phyloP scores from a whole-genome alignment of 2,329 filamentous ascomycete species.

The Daldinia sp. region DNA sequence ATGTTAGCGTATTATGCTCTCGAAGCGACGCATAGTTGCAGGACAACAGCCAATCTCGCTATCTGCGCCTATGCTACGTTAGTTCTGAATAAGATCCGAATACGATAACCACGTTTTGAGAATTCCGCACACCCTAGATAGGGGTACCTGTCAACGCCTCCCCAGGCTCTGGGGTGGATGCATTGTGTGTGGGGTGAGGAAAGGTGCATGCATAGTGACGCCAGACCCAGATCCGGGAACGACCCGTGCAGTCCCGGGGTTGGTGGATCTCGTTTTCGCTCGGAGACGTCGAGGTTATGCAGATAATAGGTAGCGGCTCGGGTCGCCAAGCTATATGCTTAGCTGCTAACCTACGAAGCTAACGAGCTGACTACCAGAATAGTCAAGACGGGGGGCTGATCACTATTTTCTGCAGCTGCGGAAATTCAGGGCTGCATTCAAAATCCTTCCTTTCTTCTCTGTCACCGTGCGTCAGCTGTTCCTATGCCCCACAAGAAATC shows the following conservation, averaged over 20 bases:
- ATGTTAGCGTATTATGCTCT: background rate
- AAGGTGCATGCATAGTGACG: background rate
- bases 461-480: conserved; percentile 20
- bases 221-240: conserved; percentile 20
- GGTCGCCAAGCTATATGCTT: background rate
- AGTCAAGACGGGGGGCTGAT: conserved; percentile 28
- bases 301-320: conserved; percentile 9
- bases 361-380: conserved; percentile 37
- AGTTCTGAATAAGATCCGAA: conserved; percentile 24
- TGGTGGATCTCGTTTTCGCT: conserved; percentile 15
- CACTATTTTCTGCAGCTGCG: conserved; percentile 23
- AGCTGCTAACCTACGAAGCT: conserved; percentile 9
- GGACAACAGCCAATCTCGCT: conserved; percentile 4
- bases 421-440: conserved; percentile 6
- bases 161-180: background rate
- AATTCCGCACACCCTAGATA: conserved; percentile 2
- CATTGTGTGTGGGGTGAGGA: background rate
- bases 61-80: conserved; percentile 10
- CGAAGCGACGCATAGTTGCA: conserved; percentile 13
- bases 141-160: background rate
- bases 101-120: conserved; percentile 29
- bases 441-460: conserved; percentile 11
- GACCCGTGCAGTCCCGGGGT: conserved; percentile 20
- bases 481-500: conserved; percentile 6
- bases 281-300: conserved; percentile 13